These are phyloP conservation scores for Candida yuanshanica DNA, from an alignment of 805 yeast genomes.

Conservation along the genomic window DNA sequence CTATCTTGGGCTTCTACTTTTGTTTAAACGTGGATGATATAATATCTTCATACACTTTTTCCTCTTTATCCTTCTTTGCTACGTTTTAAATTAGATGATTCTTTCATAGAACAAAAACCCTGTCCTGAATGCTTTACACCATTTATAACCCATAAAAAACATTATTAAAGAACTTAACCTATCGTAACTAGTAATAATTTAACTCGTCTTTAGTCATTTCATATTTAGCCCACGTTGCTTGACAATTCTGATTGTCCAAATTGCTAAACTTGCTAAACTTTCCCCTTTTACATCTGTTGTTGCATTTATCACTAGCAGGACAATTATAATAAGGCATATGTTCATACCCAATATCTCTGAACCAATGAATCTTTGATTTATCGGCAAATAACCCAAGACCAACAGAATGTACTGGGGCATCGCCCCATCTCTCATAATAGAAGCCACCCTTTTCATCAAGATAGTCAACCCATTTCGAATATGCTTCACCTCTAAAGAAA, in stretches of 20 bases:
- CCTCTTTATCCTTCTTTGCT: background rate
- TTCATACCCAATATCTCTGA: slow-evolving; percentile 73
- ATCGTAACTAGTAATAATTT: slow-evolving; percentile 22
- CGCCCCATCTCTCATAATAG: slow-evolving; percentile 92
- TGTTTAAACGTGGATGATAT: slow-evolving; percentile 3
- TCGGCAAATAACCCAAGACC: slow-evolving; percentile 72
- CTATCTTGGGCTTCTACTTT: slow-evolving; percentile 32
- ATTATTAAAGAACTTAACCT: no score
- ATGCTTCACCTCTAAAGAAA: slow-evolving; percentile 65
- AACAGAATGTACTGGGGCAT: slow-evolving; percentile 82
- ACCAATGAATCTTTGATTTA: slow-evolving; percentile 71
- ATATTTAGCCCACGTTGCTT: slow-evolving; percentile 60
- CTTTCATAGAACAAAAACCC: no score
- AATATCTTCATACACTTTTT: background rate
- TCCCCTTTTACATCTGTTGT: slow-evolving; percentile 45
- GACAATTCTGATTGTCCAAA: slow-evolving; percentile 65
- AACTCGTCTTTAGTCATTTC: slow-evolving; percentile 30
- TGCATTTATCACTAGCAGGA: slow-evolving; percentile 53
- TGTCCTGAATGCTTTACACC: no score
- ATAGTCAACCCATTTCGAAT: slow-evolving; percentile 54
- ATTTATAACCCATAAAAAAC: no score
- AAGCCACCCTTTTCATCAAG: slow-evolving; percentile 73
- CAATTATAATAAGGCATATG: slow-evolving; percentile 76
- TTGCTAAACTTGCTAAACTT: slow-evolving; percentile 45
- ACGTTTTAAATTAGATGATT: background rate